Evolutionary conservation across 805 yeast species (phyloP), one percentile per base, ranked within the genome.

Genomic region (Debaryomyces prosopidis): DNA sequence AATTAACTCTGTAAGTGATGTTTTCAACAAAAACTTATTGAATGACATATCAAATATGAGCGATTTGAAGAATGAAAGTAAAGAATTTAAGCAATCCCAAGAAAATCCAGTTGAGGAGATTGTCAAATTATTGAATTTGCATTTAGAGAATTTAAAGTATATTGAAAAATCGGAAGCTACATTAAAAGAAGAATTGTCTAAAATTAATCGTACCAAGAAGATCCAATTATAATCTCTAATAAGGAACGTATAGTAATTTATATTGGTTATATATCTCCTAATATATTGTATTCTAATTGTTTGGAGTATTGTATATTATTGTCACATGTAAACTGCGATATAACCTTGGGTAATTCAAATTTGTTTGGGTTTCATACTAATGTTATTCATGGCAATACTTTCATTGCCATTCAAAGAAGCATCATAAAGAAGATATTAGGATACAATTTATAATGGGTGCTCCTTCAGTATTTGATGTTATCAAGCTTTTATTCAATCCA

Each of bases 101-200:
- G 79, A 71, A 19, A 75, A 68, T 51, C 74, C 83, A 3, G 64
- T 83, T 37, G 82, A 81, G 53, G 90, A 85, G 60, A 80, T 92
- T 50, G 85, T 94, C 26, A 85, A 82, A 62, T 74, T 94, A 51
- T 77, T 94, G 60, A 91, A 92, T 61, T 81, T 89, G 38, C 98
- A 94, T 64, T 72, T 94, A 65, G 94, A 91, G 50, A 89, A 96
- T 50, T 76, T 94, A 67, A 89, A 84, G 61, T 90, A 91, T 76
- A 80, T 94, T 45, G 96, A 94, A 59, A 77, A 76, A 50, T 80
- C 84, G 50, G 89, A 96, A 42, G 76, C 76, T 15, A 71, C 71
- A 18, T 73, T 94, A 55, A 88, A 85, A 60, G 77, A 79, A 31
- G 86, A 88, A 63, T 63, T 94, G 48, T 79, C 76, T 31, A 60